These are phyloP conservation scores for Pinus taeda DNA, from an alignment of 75 land plant genomes.

Conservation along the genomic window DNA sequence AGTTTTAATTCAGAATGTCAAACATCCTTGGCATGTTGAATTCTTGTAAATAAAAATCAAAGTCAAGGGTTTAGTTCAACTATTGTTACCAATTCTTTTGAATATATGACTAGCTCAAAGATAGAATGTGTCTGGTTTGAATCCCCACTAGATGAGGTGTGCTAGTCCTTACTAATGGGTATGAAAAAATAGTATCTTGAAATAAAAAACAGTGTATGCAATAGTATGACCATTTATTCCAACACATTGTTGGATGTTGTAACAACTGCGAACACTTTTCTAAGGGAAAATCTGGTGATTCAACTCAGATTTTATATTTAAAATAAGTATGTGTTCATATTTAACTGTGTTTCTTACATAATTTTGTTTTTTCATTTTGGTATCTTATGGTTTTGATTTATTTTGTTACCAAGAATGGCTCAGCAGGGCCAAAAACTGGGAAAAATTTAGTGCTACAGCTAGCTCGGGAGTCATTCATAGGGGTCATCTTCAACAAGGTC, in stretches of 20 bases:
- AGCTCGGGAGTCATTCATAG: conserved; percentile 52
- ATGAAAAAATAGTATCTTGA: conserved; percentile 49
- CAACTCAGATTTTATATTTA: neutral
- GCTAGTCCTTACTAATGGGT: too few relatives aligned
- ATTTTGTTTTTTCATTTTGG: neutral
- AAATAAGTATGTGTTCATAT: neutral
- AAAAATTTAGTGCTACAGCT: conserved; percentile 55
- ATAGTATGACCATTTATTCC: conserved; percentile 50
- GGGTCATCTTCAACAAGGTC: conserved; percentile 51
- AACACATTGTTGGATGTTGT: conserved; percentile 57
- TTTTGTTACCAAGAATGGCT: conserved; percentile 37
- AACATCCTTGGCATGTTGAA: too few relatives aligned
- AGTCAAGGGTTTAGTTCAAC: too few relatives aligned
- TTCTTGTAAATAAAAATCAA: too few relatives aligned
- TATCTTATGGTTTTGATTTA: neutral
- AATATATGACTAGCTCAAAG: too few relatives aligned
- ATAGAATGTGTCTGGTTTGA: too few relatives aligned
- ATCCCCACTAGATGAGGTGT: too few relatives aligned
- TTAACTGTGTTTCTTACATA: neutral
- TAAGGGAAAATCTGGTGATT: conserved; percentile 39
- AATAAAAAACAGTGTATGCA: conserved; percentile 49
- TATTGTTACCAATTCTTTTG: too few relatives aligned
- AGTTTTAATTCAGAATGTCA: too few relatives aligned
- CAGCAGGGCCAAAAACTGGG: conserved; percentile 58
- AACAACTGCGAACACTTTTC: conserved; percentile 52